A percentile compares a stretch with the other conserved stretches of the same genome.
These are phyloP conservation scores for Pogostemon cablin DNA, from an alignment of 257 asterid genomes.

Conservation along the genomic window DNA sequence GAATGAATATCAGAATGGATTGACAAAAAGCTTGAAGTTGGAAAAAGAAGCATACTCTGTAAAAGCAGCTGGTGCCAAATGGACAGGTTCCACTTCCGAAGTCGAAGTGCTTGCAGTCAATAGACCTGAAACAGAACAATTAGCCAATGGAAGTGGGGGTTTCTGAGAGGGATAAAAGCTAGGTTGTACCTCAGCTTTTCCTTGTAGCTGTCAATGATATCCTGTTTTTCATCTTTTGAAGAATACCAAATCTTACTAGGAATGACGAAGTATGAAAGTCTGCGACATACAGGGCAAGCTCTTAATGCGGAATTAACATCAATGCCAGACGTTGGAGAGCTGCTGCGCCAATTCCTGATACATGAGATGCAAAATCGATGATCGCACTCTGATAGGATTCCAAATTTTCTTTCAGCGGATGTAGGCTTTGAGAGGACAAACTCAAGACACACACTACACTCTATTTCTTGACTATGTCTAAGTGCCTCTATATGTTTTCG, in stretches of 20 bases:
- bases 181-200: constrained; percentile 66
- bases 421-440: constrained; percentile 75
- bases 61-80: constrained; percentile 91
- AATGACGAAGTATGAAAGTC: constrained; percentile 85
- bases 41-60: constrained; percentile 58
- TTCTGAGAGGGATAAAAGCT: not conserved
- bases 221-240: constrained; percentile 73
- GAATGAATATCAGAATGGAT: constrained; percentile 12
- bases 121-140: constrained; percentile 60
- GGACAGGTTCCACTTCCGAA: constrained; percentile 96
- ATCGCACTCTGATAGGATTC: constrained; percentile 86
- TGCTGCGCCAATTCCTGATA: constrained; percentile 91
- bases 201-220: constrained; percentile 78
- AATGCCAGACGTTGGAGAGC: constrained; percentile 70
- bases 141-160: constrained; percentile 21
- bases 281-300: constrained; percentile 93
- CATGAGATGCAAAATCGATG: constrained; percentile 94
- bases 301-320: constrained; percentile 78
- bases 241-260: constrained; percentile 92
- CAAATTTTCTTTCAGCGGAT: constrained; percentile 82
- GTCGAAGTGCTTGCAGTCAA: constrained; percentile 97
- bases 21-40: not conserved
- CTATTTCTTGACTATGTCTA: constrained; percentile 78
- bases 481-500: constrained; percentile 67
- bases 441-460: constrained; percentile 96